A percentile compares a stretch with the other conserved stretches of the same genome.
Conservation (phyloP, 1,284 basidiomycete genomes). For the Ganoderma lingzhi region DNA sequence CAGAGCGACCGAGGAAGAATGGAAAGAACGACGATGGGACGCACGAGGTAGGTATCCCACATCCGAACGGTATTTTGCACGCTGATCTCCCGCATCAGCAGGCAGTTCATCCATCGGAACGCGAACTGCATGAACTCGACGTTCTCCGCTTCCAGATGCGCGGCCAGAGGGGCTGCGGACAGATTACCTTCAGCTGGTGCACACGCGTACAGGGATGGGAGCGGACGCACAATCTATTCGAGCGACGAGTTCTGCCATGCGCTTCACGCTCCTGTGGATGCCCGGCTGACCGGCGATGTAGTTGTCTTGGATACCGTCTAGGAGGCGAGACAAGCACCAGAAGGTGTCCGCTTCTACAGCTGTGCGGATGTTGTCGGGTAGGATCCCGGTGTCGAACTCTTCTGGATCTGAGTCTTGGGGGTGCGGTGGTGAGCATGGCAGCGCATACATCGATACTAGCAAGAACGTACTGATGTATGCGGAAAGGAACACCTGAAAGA, state of each 20-base stretch:
- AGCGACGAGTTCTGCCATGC: constrained; percentile 92
- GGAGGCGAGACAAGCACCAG: constrained; percentile 93
- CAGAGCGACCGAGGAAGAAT: constrained; percentile 1
- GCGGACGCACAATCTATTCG: constrained; percentile 83
- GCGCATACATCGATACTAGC: constrained; percentile 10
- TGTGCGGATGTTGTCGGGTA: constrained; percentile 74
- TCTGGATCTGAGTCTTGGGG: constrained; percentile 85
- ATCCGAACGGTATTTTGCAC: constrained; percentile 95
- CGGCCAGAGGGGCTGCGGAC: constrained; percentile 73
- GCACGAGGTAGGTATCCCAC: constrained; percentile 98
- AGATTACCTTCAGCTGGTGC: neutral
- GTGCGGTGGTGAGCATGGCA: constrained; percentile 12
- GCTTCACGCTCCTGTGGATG: constrained; percentile 89
- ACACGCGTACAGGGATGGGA: neutral
- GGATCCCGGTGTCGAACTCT: constrained; percentile 80
- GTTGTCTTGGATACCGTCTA: constrained; percentile 97
- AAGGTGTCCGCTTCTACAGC: constrained; percentile 96
- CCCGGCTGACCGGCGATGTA: constrained; percentile 96
- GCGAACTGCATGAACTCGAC: constrained; percentile 99
- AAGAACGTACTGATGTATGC: constrained; percentile 82
- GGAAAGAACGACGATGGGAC: constrained; percentile 39
- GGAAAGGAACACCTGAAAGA: constrained; percentile 93
- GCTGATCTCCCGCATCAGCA: constrained; percentile 95
- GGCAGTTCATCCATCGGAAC: constrained; percentile 98
- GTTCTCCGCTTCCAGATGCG: constrained; percentile 87